Evolutionary conservation across 2,329 filamentous ascomycete species (phyloP).

Genomic region (Sporothrix schenckii): DNA sequence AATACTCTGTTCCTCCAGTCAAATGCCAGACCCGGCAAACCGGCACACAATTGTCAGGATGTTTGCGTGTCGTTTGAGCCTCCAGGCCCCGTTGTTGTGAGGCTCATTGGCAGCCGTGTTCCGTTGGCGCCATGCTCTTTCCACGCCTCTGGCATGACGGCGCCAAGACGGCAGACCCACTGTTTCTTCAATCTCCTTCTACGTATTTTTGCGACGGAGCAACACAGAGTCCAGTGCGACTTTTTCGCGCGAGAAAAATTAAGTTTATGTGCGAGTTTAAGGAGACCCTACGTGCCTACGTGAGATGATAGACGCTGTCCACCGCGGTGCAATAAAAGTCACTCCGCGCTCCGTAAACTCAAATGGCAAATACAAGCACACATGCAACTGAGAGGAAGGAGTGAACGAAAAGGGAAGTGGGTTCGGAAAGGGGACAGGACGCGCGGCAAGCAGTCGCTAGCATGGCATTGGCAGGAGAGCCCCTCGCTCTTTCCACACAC

Average conservation of each 20-base stretch:
- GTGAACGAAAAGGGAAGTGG: background rate
- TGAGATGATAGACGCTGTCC: background rate
- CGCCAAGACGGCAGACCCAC: constrained; percentile 13
- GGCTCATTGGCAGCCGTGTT: background rate
- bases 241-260: background rate
- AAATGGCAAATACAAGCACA: background rate
- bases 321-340: background rate
- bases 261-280: background rate
- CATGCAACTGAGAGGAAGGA: background rate
- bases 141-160: constrained; percentile 22
- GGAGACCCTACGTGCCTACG: too few species aligned
- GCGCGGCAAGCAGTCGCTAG: constrained; percentile 7
- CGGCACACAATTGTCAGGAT: background rate
- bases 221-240: too few species aligned
- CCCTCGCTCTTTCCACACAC: background rate
- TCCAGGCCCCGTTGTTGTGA: too few species aligned
- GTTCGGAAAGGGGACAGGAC: background rate
- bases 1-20: background rate
- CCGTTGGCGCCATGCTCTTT: background rate
- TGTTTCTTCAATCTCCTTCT: background rate
- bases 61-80: too few species aligned
- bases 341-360: constrained; percentile 6
- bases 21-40: background rate
- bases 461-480: background rate
- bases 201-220: background rate